These are phyloP conservation scores for Dryas drummondii DNA, from an alignment of 306 rosid species.

Conservation along the genomic window DNA sequence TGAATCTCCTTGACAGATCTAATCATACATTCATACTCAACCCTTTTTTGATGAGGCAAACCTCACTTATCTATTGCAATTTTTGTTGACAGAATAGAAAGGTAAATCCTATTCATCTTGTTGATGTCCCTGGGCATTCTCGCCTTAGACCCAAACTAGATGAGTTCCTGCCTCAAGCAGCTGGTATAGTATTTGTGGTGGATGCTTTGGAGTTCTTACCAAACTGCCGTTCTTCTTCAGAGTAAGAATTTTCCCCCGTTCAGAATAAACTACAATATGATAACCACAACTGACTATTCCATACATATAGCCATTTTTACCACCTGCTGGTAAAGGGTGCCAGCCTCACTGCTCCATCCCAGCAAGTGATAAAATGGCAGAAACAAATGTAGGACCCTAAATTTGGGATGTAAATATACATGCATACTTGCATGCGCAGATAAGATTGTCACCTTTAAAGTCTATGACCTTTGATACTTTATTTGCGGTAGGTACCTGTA, in stretches of 20 bases:
- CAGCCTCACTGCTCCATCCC: background rate
- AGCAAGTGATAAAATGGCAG: background rate
- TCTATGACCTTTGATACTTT: conserved; percentile 17
- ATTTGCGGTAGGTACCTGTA: conserved; percentile 67
- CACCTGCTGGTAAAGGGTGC: background rate
- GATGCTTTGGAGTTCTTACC: conserved; percentile 89
- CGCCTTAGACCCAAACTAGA: conserved; percentile 89
- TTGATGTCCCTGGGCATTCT: conserved; percentile 96
- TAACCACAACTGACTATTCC: background rate
- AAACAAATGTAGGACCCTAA: background rate
- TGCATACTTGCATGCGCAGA: background rate
- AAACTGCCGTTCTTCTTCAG: conserved; percentile 82
- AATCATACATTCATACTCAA: conserved; percentile 19
- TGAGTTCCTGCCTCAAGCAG: conserved; percentile 83
- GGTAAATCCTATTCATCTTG: conserved; percentile 72
- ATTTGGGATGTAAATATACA: background rate
- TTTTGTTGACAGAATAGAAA: conserved; percentile 58
- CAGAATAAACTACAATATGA: background rate
- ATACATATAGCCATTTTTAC: background rate
- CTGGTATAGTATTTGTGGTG: conserved; percentile 79
- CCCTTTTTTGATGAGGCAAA: background rate
- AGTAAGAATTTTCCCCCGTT: conserved; percentile 43
- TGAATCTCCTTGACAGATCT: background rate
- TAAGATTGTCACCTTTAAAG: background rate
- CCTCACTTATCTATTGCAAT: too few species aligned